Evolutionary conservation across 1,284 basidiomycete genomes (phyloP), one percentile per base, ranked within the genome.

Genomic region (Cutaneotrichosporon sp.): DNA sequence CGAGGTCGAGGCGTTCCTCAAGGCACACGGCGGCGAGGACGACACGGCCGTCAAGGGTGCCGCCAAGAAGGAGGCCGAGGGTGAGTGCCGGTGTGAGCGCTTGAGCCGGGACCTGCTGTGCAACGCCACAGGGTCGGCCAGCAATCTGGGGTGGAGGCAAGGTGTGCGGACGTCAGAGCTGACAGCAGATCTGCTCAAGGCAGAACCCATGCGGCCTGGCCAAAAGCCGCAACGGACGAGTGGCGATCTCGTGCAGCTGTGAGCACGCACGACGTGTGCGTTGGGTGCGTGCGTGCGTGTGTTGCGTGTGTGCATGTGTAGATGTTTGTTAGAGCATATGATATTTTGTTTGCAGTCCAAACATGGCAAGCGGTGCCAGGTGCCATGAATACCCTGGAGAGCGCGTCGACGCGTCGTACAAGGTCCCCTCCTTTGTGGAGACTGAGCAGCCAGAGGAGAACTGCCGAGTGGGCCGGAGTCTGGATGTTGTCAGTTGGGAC

Each of bases 1-100:
- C 69, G 92, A 95, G 83, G 90, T 92, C 58, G 92, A 95, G 74
- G 92, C 92, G 2, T 95, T 95, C 84, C 81, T 95, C 56, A 92
- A 95, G 73, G 92, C 78, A 10, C 77, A 81, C 64, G 80, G 77
- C 25, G 77, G 73, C n/a, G 79, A 95, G 73, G 77, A 75, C 31
- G 92, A 93, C 80, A 88, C 88, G 27, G 91, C 91, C 3, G 81
- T 95, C 56, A 88, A 89, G 22, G 90, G 91, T 58, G 90, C 89
- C 20, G 90, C 94, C 74, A 88, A 90, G 78, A 86, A 88, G 72
- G 84, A 89, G 52, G 81, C 80, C 61, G 61, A 71, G 64, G 70
- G 69, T 73, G 60, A 67, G 70, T 67, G n/a, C n/a, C n/a, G n/a
- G n/a, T n/a, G n/a, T n/a, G n/a, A n/a, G n/a, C n/a, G n/a, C n/a